phyloP scores from a whole-genome alignment of 75 land plant species.

The Gnetum montanum region DNA sequence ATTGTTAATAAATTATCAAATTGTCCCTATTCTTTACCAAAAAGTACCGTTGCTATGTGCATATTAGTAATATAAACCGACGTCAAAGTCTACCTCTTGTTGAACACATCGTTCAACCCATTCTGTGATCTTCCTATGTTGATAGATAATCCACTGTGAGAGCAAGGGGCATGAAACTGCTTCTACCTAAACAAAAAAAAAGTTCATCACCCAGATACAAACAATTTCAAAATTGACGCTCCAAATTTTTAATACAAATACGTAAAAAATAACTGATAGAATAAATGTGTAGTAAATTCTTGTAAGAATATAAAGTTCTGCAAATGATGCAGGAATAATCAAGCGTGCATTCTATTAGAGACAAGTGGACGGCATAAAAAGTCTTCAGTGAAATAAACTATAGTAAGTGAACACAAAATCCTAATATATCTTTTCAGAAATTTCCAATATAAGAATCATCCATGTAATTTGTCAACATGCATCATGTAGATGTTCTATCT shows the following conservation, averaged over 20 bases:
- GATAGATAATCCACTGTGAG: constrained; percentile 73
- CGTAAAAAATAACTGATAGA: not conserved
- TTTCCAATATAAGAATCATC: not conserved
- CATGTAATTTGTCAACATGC: not conserved
- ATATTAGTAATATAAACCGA: too few species aligned
- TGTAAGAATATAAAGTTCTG: not conserved
- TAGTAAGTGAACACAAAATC: not conserved
- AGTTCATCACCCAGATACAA: too few species aligned
- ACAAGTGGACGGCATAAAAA: too few species aligned
- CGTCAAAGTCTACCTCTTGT: constrained; percentile 74
- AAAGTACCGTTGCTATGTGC: too few species aligned
- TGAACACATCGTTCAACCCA: constrained; percentile 77
- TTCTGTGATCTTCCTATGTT: constrained; percentile 48
- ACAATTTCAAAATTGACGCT: not conserved
- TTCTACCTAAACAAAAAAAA: constrained; percentile 18
- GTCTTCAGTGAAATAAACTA: not conserved
- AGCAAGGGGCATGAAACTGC: constrained; percentile 50
- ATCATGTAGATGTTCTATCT: not conserved
- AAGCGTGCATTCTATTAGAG: too few species aligned
- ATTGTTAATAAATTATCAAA: too few species aligned
- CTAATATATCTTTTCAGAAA: not conserved
- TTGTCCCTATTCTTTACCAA: too few species aligned
- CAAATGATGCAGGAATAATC: too few species aligned
- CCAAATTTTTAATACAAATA: not conserved
- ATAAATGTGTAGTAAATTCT: not conserved